phyloP scores from a whole-genome alignment of 805 yeast species.

The Hanseniaspora singularis region DNA sequence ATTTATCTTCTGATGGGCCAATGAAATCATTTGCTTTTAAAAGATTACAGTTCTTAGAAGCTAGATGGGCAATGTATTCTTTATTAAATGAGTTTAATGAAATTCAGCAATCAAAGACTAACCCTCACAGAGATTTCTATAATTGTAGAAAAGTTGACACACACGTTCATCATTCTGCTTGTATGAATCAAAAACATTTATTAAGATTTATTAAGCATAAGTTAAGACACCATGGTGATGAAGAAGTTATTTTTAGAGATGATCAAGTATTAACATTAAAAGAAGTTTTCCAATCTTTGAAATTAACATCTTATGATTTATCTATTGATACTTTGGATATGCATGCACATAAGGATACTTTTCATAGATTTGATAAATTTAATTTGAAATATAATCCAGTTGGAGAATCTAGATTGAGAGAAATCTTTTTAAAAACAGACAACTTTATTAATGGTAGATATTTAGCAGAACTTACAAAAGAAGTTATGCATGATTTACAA shows the following conservation, averaged over 20 bases:
- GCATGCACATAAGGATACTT: conserved; percentile 98
- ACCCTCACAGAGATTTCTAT: conserved; percentile 76
- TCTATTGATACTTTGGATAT: conserved; percentile 94
- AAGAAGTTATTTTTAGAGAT: conserved; percentile 87
- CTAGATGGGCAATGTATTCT: conserved; percentile 88
- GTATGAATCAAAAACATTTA: conserved; percentile 97
- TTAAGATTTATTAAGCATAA: conserved; percentile 89
- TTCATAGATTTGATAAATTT: conserved; percentile 95
- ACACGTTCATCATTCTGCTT: conserved; percentile 97
- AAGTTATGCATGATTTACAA: conserved; percentile 88
- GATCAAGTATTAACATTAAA: conserved; percentile 71
- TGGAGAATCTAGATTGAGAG: conserved; percentile 95
- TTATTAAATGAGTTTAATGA: conserved; percentile 87
- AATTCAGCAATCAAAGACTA: conserved; percentile 73
- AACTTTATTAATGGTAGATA: conserved; percentile 80
- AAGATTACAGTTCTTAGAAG: conserved; percentile 85
- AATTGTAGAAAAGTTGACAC: conserved; percentile 44
- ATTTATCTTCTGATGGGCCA: conserved; percentile 85
- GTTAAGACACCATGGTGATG: conserved; percentile 73
- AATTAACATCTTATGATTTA: conserved; percentile 84
- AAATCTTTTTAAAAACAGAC: conserved; percentile 89
- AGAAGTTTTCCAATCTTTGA: conserved; percentile 85
- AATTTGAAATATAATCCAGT: conserved; percentile 94
- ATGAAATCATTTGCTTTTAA: conserved; percentile 91
- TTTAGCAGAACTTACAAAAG: conserved; percentile 85